Evolutionary conservation across 129 eudicot genomes (phyloP), one percentile per base, ranked within the genome.

Genomic region (Lonicera japonica): DNA sequence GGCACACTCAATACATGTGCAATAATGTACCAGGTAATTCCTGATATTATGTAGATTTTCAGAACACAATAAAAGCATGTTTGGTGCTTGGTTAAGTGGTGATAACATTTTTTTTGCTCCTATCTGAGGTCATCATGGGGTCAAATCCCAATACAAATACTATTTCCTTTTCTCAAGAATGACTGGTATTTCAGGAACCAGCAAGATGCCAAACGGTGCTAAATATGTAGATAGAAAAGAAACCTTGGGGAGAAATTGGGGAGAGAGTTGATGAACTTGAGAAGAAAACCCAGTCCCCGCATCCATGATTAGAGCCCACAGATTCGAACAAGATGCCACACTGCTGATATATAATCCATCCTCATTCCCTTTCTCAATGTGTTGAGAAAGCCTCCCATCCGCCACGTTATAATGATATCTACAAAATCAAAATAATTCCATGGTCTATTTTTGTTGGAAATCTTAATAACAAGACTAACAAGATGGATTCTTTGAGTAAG

Each of bases 291-390:
- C 90, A 7, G 94, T 91, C 29, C 94, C 95, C 6, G 90, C 88
- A 75, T 91, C 97, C 97, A 90, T 86, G 25, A 90, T 86, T 43
- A 86, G 51, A 63, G 97, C 95, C 97, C 97, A 90, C 64, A 86
- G 67, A 69, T 79, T 81, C 51, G 83, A 55, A 47, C 83, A 83
- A 16, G 95, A 86, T 25, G 97, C 85, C 76, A 90, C 95, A 62
- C 91, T 64, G 68, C 92, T 86, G 69, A 90, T 90, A 62, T 48
- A 77, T 62, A 90, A 73, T 19, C 97, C 92, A 60, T 90, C 95
- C 61, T 76, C 87, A 51, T 78, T 86, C 63, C 97, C 97, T 83
- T 79, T 90, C 60, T 81, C 85, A 53, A 90, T 76, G 64, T 86
- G 97, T 64, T 80, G 92, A 69, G 72, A 7, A 46, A 90, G 87